Conservation (phyloP, 495 filamentous ascomycete genomes). For the Cryomyces antarcticus region DNA sequence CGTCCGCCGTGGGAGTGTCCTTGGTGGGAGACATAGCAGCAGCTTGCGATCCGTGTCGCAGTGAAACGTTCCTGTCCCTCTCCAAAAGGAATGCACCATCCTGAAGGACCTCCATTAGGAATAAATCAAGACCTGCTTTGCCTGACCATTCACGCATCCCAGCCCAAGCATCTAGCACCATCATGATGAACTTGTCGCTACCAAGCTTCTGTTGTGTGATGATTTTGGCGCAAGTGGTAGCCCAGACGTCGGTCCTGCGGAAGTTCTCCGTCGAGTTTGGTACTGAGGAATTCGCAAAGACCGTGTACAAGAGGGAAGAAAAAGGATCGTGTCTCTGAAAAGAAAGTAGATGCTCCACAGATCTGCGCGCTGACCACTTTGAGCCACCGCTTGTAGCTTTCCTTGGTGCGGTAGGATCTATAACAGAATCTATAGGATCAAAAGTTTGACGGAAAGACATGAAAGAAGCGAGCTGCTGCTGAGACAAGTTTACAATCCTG, state of each 20-base stretch:
- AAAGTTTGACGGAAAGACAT: constrained; percentile 54
- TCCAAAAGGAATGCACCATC: constrained; percentile 82
- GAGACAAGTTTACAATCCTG: constrained; percentile 49
- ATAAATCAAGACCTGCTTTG: constrained; percentile 73
- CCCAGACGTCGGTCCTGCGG: constrained; percentile 64
- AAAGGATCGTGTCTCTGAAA: constrained; percentile 79
- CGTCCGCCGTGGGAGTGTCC: constrained; percentile 61
- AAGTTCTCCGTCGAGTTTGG: constrained; percentile 58
- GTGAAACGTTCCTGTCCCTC: constrained; percentile 39
- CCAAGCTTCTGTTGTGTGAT: constrained; percentile 36
- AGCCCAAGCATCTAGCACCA: constrained; percentile 66
- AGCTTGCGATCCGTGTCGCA: constrained; percentile 43
- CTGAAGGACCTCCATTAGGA: constrained; percentile 80
- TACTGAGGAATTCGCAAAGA: constrained; percentile 69
- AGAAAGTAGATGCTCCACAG: constrained; percentile 48
- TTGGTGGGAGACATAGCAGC: constrained; percentile 38
- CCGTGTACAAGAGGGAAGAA: constrained; percentile 67
- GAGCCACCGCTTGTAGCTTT: constrained; percentile 18
- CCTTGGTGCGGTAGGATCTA: constrained; percentile 44
- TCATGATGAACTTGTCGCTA: constrained; percentile 44
- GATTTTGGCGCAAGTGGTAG: constrained; percentile 65
- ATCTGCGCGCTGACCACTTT: constrained; percentile 22
- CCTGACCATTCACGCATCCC: constrained; percentile 76
- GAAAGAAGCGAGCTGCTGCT: constrained; percentile 51
- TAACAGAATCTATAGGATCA: constrained; percentile 62